Base-by-base conservation (phyloP, 129 eudicot genomes). In the Flaveria brownii region DNA sequence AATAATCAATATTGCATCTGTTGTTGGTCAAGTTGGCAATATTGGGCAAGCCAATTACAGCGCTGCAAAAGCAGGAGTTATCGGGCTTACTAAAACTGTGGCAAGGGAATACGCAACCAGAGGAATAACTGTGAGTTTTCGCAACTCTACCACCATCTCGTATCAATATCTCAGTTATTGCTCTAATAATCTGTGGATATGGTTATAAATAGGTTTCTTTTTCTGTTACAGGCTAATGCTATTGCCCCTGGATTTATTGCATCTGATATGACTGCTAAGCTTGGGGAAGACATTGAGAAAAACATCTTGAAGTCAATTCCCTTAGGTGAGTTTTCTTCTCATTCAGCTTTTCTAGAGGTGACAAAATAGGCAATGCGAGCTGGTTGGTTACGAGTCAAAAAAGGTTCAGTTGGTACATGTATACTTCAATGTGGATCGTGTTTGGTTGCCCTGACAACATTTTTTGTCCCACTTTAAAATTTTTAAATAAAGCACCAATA, bases 41-140 rank as follows among this genome's bases (percentile, higher is more conserved):
- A 85, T 85, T 47, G 99, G 99, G 62, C 99, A 95, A 85, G 97
- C 99, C 39, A 95, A 95, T 74, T 95, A 95, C 77, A 88, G 95
- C 84, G 99, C 99, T 70, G 99, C 99, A 83, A 95, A 95, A 81
- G 99, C 96, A 6, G 99, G 99, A 56, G 99, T 95, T 1, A 95
- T 95, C 78, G 94, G 96, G 61, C 80, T 95, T 59, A 95, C 99
- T 5, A 95, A 95, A 84, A 50, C 96, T 25, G 99, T 95, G 43
- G 99, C 99, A 36, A 95, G 81, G 81, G 99, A 95, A 84, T 95
- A 95, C 79, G 78, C 99, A 41, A 86, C 89, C 87, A 95, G 99
- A 80, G 87, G 86, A 72, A 89, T 95, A 70, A 95, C 80, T 78
- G 99, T 95, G 77, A 86, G 95, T 75, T 43, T 65, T 11, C 41